These are phyloP conservation scores for Discostella stelligeroides DNA, from an alignment of 108 stramenopile species.

Conservation along the genomic window DNA sequence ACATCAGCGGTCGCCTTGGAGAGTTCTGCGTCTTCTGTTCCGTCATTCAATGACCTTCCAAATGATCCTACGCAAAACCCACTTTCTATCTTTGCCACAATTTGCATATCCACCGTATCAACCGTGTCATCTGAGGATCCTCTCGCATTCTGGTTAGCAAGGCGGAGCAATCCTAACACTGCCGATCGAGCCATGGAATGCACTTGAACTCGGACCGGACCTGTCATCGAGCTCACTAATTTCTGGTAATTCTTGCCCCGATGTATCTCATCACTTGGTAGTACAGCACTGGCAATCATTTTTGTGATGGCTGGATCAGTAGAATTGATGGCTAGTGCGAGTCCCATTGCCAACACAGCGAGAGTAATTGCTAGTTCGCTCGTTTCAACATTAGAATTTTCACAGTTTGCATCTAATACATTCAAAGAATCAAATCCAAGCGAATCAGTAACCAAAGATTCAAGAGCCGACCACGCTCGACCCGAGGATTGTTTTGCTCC, in stretches of 20 bases:
- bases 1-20: slow-evolving; percentile 53
- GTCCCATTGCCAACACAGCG: slow-evolving; percentile 32
- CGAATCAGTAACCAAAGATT: slow-evolving; percentile 22
- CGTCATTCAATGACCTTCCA: not conserved
- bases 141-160: not conserved
- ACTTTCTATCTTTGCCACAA: slow-evolving; percentile 30
- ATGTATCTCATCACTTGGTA: slow-evolving; percentile 12
- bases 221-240: too few relatives aligned
- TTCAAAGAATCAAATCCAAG: not conserved
- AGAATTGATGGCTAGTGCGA: slow-evolving; percentile 2
- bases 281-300: slow-evolving; percentile 46
- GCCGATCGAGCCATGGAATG: slow-evolving; percentile 22
- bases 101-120: slow-evolving; percentile 36
- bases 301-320: slow-evolving; percentile 19
- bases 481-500: slow-evolving; percentile 17
- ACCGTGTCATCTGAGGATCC: not conserved
- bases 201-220: slow-evolving; percentile 18
- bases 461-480: slow-evolving; percentile 40
- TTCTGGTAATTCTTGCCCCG: too few relatives aligned
- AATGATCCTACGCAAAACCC: slow-evolving; percentile 35
- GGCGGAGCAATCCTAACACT: slow-evolving; percentile 29
- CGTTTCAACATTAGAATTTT: slow-evolving; percentile 1
- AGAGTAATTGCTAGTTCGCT: slow-evolving; percentile 18
- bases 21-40: slow-evolving; percentile 35
- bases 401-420: not conserved